Conservation (phyloP, 2,329 filamentous ascomycete genomes). For the Pseudocercospora fuligena region DNA sequence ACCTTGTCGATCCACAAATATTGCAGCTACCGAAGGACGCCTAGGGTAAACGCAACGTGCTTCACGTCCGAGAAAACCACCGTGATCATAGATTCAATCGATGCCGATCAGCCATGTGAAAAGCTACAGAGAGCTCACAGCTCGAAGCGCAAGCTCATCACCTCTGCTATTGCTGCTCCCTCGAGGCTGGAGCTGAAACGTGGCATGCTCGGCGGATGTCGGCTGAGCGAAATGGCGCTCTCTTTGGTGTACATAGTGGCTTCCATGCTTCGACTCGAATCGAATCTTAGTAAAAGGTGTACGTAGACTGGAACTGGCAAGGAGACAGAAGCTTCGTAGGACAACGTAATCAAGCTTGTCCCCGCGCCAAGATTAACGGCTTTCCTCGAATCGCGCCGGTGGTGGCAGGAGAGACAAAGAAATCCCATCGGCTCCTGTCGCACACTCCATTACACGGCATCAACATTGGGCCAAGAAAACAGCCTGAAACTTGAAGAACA, state of each 20-base stretch:
- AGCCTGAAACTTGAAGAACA: neutral
- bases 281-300: neutral
- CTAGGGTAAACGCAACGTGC: neutral
- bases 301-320: no score
- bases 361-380: neutral
- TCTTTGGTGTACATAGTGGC: neutral
- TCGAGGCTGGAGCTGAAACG: neutral
- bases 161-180: neutral
- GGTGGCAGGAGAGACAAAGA: no score
- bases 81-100: neutral
- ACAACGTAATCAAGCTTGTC: neutral
- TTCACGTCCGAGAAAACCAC: neutral
- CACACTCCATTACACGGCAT: no score
- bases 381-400: no score
- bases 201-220: neutral
- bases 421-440: no score
- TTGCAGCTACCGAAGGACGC: neutral
- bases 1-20: neutral
- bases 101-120: slow-evolving; percentile 5
- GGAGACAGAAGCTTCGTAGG: no score
- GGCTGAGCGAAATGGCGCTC: neutral
- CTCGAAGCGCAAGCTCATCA: neutral
- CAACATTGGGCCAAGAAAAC: no score
- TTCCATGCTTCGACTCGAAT: neutral
- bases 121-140: neutral